Percentiles rank a stretch among this genome's conserved stretches.
Evolutionary conservation across 179 eudicot species (phyloP).

Genomic region (Beta macrorhiza): DNA sequence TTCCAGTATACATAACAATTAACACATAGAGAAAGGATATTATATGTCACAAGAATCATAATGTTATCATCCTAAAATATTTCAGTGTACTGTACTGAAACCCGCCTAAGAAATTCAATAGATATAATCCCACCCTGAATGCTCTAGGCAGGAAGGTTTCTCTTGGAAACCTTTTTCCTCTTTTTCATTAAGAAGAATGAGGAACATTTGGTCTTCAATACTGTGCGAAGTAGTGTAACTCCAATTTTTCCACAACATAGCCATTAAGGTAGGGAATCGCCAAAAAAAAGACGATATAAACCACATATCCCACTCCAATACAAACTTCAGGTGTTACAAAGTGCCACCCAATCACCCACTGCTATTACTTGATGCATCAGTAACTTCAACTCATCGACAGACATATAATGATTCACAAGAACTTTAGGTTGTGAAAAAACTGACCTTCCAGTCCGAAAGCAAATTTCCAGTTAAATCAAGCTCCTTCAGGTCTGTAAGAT

Average conservation of each 20-base stretch:
- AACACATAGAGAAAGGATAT: not conserved
- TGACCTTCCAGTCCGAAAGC: constrained; percentile 76
- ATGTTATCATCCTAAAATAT: too few species aligned
- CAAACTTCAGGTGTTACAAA: not conserved
- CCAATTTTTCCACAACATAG: not conserved
- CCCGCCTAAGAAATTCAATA: too few species aligned
- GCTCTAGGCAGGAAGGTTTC: too few species aligned
- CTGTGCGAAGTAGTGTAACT: too few species aligned
- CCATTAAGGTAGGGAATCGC: not conserved
- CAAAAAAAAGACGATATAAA: not conserved
- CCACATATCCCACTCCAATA: not conserved
- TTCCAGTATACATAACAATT: not conserved
- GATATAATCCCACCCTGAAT: too few species aligned
- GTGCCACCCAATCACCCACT: not conserved
- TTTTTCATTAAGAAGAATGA: too few species aligned
- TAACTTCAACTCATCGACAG: not conserved
- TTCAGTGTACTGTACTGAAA: too few species aligned
- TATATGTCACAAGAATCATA: not conserved
- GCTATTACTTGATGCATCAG: not conserved
- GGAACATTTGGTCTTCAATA: too few species aligned
- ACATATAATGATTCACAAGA: not conserved
- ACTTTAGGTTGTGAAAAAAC: constrained; percentile 25
- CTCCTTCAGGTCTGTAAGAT: constrained; percentile 71
- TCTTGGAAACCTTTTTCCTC: too few species aligned
- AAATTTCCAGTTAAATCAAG: constrained; percentile 94